phyloP scores from a whole-genome alignment of 208 protist genomes.

The Trypanosoma mega region DNA sequence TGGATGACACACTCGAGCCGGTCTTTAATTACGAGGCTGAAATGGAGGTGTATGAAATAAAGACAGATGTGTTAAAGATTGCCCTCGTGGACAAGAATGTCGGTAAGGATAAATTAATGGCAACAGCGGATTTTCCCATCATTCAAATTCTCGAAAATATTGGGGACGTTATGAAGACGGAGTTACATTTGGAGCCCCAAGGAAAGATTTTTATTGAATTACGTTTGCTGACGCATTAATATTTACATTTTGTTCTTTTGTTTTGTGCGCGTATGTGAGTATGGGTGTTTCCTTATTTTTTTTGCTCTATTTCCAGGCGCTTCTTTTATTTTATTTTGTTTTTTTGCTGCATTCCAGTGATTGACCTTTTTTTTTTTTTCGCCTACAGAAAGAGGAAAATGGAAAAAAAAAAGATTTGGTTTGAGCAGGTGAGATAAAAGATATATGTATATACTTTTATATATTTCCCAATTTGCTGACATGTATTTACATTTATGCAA shows the following conservation, averaged over 20 bases:
- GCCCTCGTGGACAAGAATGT: constrained; percentile 73
- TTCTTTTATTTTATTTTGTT: constrained; percentile 11
- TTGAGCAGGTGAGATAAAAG: too few relatives aligned
- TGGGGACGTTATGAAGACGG: constrained; percentile 31
- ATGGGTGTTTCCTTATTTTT: neutral
- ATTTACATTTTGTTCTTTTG: neutral
- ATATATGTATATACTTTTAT: too few relatives aligned
- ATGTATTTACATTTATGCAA: too few relatives aligned
- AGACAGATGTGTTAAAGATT: constrained; percentile 43
- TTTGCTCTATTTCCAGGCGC: neutral
- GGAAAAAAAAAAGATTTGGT: too few relatives aligned
- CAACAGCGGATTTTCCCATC: constrained; percentile 40
- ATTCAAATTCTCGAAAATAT: constrained; percentile 17
- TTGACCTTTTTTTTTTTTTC: constrained; percentile 2
- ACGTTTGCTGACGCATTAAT: constrained; percentile 39
- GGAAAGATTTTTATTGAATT: constrained; percentile 43
- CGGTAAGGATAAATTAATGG: constrained; percentile 63
- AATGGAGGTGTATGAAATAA: constrained; percentile 40
- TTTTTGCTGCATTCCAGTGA: neutral
- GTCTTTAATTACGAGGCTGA: constrained; percentile 65
- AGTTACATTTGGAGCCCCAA: constrained; percentile 53
- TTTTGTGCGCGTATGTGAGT: neutral
- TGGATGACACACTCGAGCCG: constrained; percentile 58
- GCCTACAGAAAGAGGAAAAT: too few relatives aligned
- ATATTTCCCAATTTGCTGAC: too few relatives aligned